A percentile compares a stretch with the other conserved stretches of the same genome.
phyloP scores from a whole-genome alignment of 306 rosid species.

The Malus orientalis region DNA sequence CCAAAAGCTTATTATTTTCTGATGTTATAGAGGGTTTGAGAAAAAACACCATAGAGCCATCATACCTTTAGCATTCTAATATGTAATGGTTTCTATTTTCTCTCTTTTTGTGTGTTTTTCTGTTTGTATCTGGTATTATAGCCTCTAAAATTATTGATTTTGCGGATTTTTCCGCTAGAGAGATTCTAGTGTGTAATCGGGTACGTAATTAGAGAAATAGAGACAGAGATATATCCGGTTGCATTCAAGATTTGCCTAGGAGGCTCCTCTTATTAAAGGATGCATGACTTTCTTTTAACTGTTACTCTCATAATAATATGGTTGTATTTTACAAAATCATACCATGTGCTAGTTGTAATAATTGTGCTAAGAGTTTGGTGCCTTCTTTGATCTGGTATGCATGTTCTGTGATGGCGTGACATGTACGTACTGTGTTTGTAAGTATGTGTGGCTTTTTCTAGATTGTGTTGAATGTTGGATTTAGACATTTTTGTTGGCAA shows the following conservation, averaged over 20 bases:
- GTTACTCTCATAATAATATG: neutral
- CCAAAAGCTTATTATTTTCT: conserved; percentile 10
- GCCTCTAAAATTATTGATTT: neutral
- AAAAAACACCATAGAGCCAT: conserved; percentile 22
- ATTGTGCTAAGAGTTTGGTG: neutral
- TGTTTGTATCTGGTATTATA: conserved; percentile 13
- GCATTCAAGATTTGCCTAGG: neutral
- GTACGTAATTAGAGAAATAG: no score
- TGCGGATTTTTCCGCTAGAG: neutral
- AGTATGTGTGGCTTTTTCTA: neutral
- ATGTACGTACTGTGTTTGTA: neutral
- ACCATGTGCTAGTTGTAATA: neutral
- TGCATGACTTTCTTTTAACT: neutral
- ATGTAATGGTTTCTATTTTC: conserved; percentile 4
- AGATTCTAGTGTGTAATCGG: neutral
- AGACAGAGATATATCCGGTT: no score
- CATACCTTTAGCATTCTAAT: conserved; percentile 23
- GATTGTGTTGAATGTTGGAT: neutral
- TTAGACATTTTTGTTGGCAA: conserved; percentile 5
- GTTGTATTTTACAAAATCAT: neutral
- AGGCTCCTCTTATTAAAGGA: neutral
- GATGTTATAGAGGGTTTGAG: conserved; percentile 27
- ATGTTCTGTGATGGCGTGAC: neutral
- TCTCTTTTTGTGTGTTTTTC: conserved; percentile 16
- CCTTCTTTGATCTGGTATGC: neutral